A percentile compares a stretch with the other conserved stretches of the same genome.
Conservation (phyloP, 371 early-diverging fungal genomes). For the Paramicrosporidium saccamoebae region DNA sequence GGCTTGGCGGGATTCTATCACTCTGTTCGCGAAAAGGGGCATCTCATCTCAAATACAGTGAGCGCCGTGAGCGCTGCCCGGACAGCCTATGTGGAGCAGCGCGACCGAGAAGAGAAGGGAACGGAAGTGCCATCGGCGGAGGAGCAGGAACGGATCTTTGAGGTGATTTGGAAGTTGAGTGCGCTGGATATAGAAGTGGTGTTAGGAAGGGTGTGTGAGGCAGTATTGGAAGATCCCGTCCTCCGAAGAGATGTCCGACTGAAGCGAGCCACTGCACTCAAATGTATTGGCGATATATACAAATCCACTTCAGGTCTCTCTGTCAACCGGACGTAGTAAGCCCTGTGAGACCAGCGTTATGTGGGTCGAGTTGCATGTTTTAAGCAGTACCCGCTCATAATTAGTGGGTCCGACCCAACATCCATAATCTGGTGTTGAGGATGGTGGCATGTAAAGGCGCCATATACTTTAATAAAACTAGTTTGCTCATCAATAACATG, state of each 20-base stretch:
- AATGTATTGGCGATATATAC: conserved; percentile 30
- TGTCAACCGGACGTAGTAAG: too few species aligned
- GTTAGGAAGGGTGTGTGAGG: conserved; percentile 59
- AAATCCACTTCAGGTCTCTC: too few species aligned
- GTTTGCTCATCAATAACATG: too few species aligned
- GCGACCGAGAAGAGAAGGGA: conserved; percentile 46
- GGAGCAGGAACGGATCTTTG: conserved; percentile 28
- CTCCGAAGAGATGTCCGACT: conserved; percentile 12
- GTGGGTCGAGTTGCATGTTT: too few species aligned
- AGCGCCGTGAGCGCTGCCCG: conserved; percentile 64
- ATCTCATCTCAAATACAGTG: conserved; percentile 50
- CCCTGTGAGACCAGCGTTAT: too few species aligned
- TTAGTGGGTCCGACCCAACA: too few species aligned
- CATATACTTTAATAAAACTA: too few species aligned
- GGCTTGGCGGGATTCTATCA: conserved; percentile 30
- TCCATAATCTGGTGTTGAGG: too few species aligned
- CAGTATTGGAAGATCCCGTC: conserved; percentile 21
- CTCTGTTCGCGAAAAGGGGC: conserved; percentile 28
- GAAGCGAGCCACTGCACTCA: conserved; percentile 25
- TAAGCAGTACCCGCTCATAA: too few species aligned
- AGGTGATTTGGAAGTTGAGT: conserved; percentile 69
- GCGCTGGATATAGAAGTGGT: conserved; percentile 76
- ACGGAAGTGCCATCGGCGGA: conserved; percentile 20
- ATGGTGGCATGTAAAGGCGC: too few species aligned
- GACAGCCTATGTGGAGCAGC: conserved; percentile 42